Evolutionary conservation across 768 basidiomycete genomes (phyloP).

Genomic region (Tylopilus rubrobrunneus): DNA sequence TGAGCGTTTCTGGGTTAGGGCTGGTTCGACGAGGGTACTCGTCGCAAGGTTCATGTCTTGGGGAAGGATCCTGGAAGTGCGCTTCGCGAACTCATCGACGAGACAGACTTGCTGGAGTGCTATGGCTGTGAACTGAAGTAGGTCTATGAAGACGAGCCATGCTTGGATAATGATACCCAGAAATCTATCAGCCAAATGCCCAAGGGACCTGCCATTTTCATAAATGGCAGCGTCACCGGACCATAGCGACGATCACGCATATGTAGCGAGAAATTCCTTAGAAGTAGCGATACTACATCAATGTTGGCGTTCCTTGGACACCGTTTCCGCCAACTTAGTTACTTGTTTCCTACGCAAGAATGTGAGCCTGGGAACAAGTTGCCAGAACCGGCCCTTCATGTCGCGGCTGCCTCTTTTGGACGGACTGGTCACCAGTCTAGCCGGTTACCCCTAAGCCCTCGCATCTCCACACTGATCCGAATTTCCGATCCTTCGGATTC

Average conservation of each 20-base stretch:
- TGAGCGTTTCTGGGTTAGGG: conserved; percentile 35
- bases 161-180: conserved; percentile 53
- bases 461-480: no score
- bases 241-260: conserved; percentile 5
- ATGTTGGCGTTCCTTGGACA: no score
- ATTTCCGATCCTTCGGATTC: no score
- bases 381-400: no score
- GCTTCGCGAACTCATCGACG: conserved; percentile 48
- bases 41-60: conserved; percentile 73
- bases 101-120: conserved; percentile 51
- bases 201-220: conserved; percentile 49
- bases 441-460: no score
- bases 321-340: no score
- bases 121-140: conserved; percentile 79
- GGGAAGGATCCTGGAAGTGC: conserved; percentile 53
- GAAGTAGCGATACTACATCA: neutral
- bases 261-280: no score
- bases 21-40: conserved; percentile 80
- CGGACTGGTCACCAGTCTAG: no score
- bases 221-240: conserved; percentile 39
- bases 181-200: conserved; percentile 48
- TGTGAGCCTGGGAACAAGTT: no score
- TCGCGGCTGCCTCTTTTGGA: no score
- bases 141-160: conserved; percentile 64
- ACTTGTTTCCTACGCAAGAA: no score